Conservation (phyloP, 2,329 filamentous ascomycete genomes). For the Beauveria scarabaeidicola region DNA sequence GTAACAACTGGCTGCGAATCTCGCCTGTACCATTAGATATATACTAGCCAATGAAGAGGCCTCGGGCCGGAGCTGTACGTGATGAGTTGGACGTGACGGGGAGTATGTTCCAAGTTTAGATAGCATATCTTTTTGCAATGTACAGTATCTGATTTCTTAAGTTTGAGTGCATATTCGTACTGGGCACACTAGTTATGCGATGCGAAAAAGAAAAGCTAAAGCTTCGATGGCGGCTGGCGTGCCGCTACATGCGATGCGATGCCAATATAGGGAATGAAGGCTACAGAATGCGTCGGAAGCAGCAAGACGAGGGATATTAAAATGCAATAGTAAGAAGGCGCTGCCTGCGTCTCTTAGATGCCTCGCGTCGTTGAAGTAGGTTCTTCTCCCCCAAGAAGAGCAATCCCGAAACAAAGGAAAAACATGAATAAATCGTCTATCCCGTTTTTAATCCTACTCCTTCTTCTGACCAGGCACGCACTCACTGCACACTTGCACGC, state of each 20-base stretch:
- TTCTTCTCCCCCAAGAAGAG: neutral
- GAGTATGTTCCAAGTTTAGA: neutral
- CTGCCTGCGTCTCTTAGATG: neutral
- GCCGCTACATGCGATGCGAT: neutral
- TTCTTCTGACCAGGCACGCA: constrained; percentile 15
- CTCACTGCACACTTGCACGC: constrained; percentile 35
- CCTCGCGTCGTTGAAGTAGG: neutral
- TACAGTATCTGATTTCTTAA: neutral
- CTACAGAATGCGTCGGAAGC: neutral
- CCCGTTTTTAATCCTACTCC: neutral
- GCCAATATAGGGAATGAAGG: neutral
- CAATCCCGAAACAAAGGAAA: neutral
- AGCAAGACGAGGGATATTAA: neutral
- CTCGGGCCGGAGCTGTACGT: neutral
- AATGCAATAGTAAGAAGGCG: neutral
- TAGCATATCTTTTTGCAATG: constrained; percentile 4
- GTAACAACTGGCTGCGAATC: constrained; percentile 6
- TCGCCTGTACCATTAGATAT: constrained; percentile 15
- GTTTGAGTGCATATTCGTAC: neutral
- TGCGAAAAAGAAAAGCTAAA: neutral
- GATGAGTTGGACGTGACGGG: neutral
- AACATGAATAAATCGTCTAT: neutral
- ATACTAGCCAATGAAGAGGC: neutral
- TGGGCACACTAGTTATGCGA: neutral
- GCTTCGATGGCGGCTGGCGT: neutral